Base-by-base conservation (phyloP, 495 filamentous ascomycete genomes). In the Penicillium steckii region DNA sequence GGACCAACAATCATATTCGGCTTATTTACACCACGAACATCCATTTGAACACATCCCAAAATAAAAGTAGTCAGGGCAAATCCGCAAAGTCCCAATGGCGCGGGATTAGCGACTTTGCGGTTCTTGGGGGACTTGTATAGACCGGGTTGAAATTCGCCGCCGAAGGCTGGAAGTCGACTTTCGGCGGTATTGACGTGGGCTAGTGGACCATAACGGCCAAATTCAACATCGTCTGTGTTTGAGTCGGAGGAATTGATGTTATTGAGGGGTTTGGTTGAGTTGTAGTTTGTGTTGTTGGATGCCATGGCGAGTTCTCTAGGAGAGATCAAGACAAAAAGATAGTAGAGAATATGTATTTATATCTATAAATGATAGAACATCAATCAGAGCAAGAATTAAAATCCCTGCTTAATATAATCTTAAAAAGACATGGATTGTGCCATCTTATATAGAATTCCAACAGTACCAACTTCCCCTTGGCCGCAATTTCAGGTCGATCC, bases 41-140 rank as follows among this genome's bases (percentile, higher is more conserved):
- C 61, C 58, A 87, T 67, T 71, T 95, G 91, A 69, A 95, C 77
- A 48, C 83, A 74, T 12, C 87, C 88, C 27, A 95, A 78, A 9
- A 95, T 79, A 65, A 95, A 95, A 4, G 89, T 93, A 29, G 88
- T 95, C 57, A 95, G 71, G 25, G 89, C 91, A 72, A 95, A 95
- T 65, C 85, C 91, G 40, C 73, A 78, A 27, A 90, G 77, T 45
- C 87, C 87, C 21, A 94, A 76, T 6, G 90, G 89, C 2, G 87
- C 89, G n/a, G 87, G 87, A 64, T 89, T 89, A 68, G 82, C 86
- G 60, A 88, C 77, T 67, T 89, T 91, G 63, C 87, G 83, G 46
- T 79, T 66, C 67, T 82, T 82, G 60, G 38, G 38, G 23, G 18
- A 22, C 38, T 23, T 41, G 38, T 88, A 95, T 7, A 89, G 82